phyloP scores from a whole-genome alignment of 768 basidiomycete species.

The Lenzites betulinus region DNA sequence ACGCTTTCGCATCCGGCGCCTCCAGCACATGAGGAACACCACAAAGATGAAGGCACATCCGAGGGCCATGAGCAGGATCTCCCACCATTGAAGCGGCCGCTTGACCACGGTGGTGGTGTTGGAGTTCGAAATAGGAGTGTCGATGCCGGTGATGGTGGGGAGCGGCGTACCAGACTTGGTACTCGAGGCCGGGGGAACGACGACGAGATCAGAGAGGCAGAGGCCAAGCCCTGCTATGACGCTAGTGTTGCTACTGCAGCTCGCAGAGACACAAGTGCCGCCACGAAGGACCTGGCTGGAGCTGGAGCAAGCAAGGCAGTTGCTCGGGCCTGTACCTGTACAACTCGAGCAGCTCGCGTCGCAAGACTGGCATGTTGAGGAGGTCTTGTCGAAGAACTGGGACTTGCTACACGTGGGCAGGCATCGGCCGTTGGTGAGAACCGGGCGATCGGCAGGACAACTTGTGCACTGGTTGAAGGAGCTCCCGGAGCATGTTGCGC shows the following conservation, averaged over 20 bases:
- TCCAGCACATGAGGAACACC: constrained; percentile 65
- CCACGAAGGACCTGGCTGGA: constrained; percentile 60
- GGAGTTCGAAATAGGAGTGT: constrained; percentile 41
- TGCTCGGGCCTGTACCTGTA: constrained; percentile 62
- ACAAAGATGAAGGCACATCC: constrained; percentile 81
- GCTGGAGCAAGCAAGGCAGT: constrained; percentile 75
- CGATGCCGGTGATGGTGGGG: constrained; percentile 59
- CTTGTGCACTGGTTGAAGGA: constrained; percentile 78
- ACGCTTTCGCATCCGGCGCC: constrained; percentile 66
- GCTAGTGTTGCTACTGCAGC: constrained; percentile 54
- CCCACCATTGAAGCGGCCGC: constrained; percentile 70
- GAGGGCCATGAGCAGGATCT: constrained; percentile 81
- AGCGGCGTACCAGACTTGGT: constrained; percentile 44
- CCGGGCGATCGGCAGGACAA: constrained; percentile 68
- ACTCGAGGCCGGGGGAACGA: constrained; percentile 48
- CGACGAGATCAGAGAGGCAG: constrained; percentile 77
- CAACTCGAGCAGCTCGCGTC: constrained; percentile 81
- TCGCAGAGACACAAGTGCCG: constrained; percentile 65
- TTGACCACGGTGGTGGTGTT: constrained; percentile 26
- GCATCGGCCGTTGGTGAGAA: constrained; percentile 75
- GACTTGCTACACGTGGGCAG: constrained; percentile 72
- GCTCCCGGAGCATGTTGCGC: constrained; percentile 77
- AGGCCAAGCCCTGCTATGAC: constrained; percentile 73
- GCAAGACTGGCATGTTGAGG: constrained; percentile 67
- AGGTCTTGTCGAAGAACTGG: constrained; percentile 71